Percentiles rank a stretch among this genome's conserved stretches.
These are phyloP conservation scores for slime mould (Dictyostelium discoideum) DNA, from an alignment of 78 protist genomes.

Conservation along the genomic window DNA sequence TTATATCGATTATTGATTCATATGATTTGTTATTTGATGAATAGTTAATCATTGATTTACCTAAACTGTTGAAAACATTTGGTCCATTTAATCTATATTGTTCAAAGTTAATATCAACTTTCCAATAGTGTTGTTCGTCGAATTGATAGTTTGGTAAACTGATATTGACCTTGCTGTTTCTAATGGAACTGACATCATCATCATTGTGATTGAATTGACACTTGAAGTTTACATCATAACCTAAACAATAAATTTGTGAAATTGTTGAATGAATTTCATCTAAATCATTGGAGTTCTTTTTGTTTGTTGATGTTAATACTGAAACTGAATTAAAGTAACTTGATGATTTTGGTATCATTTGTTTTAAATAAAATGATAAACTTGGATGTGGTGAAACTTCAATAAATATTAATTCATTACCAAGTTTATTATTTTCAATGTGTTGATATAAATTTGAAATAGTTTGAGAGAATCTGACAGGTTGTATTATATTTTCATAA, in stretches of 20 bases:
- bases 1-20: slow-evolving; percentile 20
- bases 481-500: slow-evolving; percentile 1
- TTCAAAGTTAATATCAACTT: not conserved
- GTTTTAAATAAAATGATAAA: not conserved
- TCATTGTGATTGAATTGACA: not conserved
- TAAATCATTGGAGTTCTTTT: not conserved
- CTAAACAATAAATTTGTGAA: slow-evolving; percentile 8
- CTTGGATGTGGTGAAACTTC: slow-evolving; percentile 44
- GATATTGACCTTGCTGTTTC: not conserved
- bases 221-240: not conserved
- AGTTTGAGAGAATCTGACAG: slow-evolving; percentile 4
- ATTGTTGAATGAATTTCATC: not conserved
- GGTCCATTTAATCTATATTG: not conserved
- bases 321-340: not conserved
- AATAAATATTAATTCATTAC: not conserved
- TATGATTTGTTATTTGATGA: not conserved
- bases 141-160: not conserved
- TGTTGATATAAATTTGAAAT: not conserved
- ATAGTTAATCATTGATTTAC: not conserved
- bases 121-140: not conserved
- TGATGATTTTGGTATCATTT: not conserved
- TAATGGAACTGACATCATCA: not conserved
- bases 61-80: not conserved
- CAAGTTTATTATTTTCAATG: not conserved
- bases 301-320: slow-evolving; percentile 19